phyloP scores from a whole-genome alignment of 495 filamentous ascomycete species.

The Penicillium cinerascens region DNA sequence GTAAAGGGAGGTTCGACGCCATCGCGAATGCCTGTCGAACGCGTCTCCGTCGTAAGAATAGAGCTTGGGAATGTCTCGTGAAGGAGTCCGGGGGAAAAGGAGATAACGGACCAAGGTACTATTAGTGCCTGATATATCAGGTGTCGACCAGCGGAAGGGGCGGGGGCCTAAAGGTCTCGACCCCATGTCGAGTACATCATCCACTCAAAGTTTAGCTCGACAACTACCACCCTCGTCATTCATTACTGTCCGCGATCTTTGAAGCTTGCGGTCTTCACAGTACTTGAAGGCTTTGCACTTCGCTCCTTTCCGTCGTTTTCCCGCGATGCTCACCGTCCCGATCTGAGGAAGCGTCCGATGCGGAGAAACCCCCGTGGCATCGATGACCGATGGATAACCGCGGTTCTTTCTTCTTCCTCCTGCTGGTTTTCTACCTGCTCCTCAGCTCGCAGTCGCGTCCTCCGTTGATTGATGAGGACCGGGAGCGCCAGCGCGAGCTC shows the following conservation, averaged over 20 bases:
- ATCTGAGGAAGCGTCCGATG: constrained; percentile 33
- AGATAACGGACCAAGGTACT: constrained; percentile 10
- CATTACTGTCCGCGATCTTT: constrained; percentile 11
- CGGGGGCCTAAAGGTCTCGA: constrained; percentile 21
- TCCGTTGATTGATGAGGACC: constrained; percentile 45
- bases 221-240: constrained; percentile 28
- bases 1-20: constrained; percentile 60
- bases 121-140: constrained; percentile 5
- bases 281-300: neutral
- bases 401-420: constrained; percentile 47
- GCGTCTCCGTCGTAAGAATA: constrained; percentile 5
- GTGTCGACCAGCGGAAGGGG: constrained; percentile 14
- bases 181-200: constrained; percentile 39
- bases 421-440: constrained; percentile 49
- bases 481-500: constrained; percentile 42
- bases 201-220: constrained; percentile 21
- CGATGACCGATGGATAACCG: constrained; percentile 50
- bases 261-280: neutral
- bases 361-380: constrained; percentile 27
- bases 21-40: constrained; percentile 30
- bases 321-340: constrained; percentile 23
- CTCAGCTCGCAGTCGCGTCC: constrained; percentile 44
- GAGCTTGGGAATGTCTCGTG: constrained; percentile 63
- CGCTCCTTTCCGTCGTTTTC: constrained; percentile 6
- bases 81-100: constrained; percentile 41